Base-by-base conservation (phyloP, 257 asterid species). In the Knoxia roxburghii region DNA sequence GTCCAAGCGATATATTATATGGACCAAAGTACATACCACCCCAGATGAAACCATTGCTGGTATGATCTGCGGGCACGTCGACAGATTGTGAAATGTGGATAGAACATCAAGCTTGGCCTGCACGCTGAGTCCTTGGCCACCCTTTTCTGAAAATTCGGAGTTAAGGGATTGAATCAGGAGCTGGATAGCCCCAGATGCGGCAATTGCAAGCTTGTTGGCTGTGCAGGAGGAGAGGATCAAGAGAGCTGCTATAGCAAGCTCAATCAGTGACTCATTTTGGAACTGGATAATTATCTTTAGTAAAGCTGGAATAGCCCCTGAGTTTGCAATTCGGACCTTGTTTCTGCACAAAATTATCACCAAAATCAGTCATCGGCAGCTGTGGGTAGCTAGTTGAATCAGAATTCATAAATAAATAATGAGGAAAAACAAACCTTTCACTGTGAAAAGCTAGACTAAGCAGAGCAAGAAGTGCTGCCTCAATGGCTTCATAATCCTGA, bases 401-500 rank as follows among this genome's bases (percentile, higher is more conserved):
- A 20, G 35, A 33, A 12, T 1, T 63, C 43, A 20, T 40, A 18
- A 48, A 40, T 6, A 6, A 9, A 37, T 37, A 37, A 61, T 56
- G 46, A 13, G 9, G 13, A 61, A 75, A 3, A 9, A 52, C 0
- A 7, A 21, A 87, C 96, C 95, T 87, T 80, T 89, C 95, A 67
- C 90, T 87, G 33, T 95, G 83, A 49, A 81, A 87, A 26, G 93
- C 89, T 23, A 87, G 81, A 80, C 78, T 82, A 70, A 89, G 93
- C 71, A 89, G 85, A 71, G 93, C 90, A 73, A 79, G 68, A 3
- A 89, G 85, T 60, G 90, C 81, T 68, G 91, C 95, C 77, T 89
- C 95, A 61, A 75, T 72, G 68, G 81, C 79, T 41, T 87, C 93
- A 55, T 70, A 78, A 61, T 89, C 89, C 65, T 81, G 75, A 15